These are phyloP conservation scores for Aspergillus pseudonomiae DNA, from an alignment of 2,329 filamentous ascomycete species.

Conservation along the genomic window DNA sequence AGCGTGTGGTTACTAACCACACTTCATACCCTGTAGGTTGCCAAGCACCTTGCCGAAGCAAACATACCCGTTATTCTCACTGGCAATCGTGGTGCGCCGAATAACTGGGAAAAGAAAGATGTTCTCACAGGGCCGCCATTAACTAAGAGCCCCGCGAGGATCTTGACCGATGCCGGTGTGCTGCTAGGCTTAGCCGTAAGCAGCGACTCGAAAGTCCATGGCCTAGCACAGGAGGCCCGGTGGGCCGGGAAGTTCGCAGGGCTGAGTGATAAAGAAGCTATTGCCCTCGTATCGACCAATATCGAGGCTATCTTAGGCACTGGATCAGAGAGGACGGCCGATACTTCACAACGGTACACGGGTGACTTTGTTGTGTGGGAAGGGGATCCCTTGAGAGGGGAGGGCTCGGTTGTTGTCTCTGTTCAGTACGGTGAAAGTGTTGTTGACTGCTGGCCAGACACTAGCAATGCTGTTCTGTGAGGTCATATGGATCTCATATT, in stretches of 20 bases:
- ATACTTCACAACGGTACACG: neutral
- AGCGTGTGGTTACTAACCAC: neutral
- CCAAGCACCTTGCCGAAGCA: slow-evolving; percentile 49
- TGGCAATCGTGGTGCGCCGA: slow-evolving; percentile 37
- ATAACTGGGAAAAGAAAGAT: slow-evolving; percentile 42
- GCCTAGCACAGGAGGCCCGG: slow-evolving; percentile 11
- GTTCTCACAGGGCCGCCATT: slow-evolving; percentile 49
- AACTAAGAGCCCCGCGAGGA: slow-evolving; percentile 29
- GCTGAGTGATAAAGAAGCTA: slow-evolving; percentile 4
- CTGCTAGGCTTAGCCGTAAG: slow-evolving; percentile 41
- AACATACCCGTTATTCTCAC: slow-evolving; percentile 49
- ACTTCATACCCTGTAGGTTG: neutral
- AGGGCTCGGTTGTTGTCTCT: slow-evolving; percentile 12
- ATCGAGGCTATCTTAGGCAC: slow-evolving; percentile 3
- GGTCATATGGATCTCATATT: no score
- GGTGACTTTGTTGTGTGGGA: slow-evolving; percentile 16
- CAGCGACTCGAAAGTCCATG: slow-evolving; percentile 18
- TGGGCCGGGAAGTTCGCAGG: slow-evolving; percentile 12
- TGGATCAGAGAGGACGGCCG: neutral
- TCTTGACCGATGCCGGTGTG: slow-evolving; percentile 6
- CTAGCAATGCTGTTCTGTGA: neutral
- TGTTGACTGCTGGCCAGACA: neutral
- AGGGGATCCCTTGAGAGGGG: slow-evolving; percentile 14
- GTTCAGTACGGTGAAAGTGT: neutral
- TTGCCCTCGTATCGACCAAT: slow-evolving; percentile 12